Evolutionary conservation across 202 grass and related monocot species (phyloP), one percentile per base, ranked within the genome.

Genomic region (Miscanthus sacchariflorus): DNA sequence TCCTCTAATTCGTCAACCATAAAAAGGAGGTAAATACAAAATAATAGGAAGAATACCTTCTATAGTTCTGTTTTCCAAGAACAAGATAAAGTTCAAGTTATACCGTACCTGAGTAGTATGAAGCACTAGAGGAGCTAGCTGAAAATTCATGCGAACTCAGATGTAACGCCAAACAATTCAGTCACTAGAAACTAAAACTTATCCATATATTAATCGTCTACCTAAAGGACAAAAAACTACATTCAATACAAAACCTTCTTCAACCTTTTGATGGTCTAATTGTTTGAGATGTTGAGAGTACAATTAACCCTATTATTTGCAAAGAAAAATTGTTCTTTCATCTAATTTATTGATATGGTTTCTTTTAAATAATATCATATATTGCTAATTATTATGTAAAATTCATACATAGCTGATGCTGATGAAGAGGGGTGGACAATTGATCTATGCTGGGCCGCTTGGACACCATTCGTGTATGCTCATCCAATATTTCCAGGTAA

Each of bases 361-460:
- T 84, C 15, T 18, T 48, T n/a, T 10, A 68, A 5, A 66, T 67
- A 11, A 40, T 18, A 71, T 17, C 19, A 82, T 83, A 19, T 76
- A 19, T 70, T 58, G 68, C 17, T 80, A 12, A 86, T 70, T 90
- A 75, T 6, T 13, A 63, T 90, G 63, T 70, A 10, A 87, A 87
- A 82, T 48, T 76, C 42, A 89, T 61, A 67, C 77, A 40, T 70
- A 98, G 95, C 35, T 98, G n/a, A 86, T 98, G 91, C 65, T 98
- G 39, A 95, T 98, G 93, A 98, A 91, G 91, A 97, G 90, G 50
- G 95, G 95, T 65, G 95, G 95, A 86, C 75, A 94, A 43, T 88
- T 97, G 80, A 98, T 95, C 35, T 98, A 98, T 74, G 85, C 80
- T 28, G 93, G 95, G 43, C 78, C 84, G 2, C 77, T 95, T 78